These are phyloP conservation scores for Naegleria gruberi DNA, from an alignment of 208 protist species.

Conservation along the genomic window DNA sequence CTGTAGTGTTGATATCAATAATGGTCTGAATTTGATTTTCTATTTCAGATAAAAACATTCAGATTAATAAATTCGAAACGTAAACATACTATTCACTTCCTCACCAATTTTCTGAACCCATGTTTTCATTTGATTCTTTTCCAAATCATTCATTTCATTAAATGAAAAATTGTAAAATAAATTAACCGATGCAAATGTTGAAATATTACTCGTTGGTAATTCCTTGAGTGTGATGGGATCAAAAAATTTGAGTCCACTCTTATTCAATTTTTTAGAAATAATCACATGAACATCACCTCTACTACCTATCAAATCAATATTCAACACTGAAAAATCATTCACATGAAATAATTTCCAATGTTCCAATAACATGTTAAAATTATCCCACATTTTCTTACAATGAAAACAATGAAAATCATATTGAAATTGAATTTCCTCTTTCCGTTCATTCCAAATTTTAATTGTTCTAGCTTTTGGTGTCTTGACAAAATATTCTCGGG, in stretches of 20 bases:
- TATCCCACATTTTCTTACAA: not conserved
- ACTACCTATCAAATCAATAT: not conserved
- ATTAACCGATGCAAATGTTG: not conserved
- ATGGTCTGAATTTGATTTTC: not conserved
- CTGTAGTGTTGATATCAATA: not conserved
- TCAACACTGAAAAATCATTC: not conserved
- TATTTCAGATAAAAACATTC: not conserved
- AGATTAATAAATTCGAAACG: too few relatives aligned
- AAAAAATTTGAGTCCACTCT: not conserved
- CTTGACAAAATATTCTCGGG: too few relatives aligned
- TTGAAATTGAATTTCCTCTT: not conserved
- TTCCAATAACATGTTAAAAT: not conserved
- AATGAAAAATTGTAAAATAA: not conserved
- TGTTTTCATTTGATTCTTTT: not conserved
- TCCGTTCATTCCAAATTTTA: not conserved
- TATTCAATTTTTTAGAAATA: not conserved
- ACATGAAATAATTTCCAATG: not conserved
- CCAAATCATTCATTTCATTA: not conserved
- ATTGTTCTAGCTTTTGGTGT: too few relatives aligned
- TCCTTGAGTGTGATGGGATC: not conserved
- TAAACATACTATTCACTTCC: not conserved
- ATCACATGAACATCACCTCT: not conserved
- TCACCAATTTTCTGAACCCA: not conserved
- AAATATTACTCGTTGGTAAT: not conserved
- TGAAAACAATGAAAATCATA: conserved; percentile 1